phyloP scores from a whole-genome alignment of 140 eudicot genomes.

The Oenanthe javanica region DNA sequence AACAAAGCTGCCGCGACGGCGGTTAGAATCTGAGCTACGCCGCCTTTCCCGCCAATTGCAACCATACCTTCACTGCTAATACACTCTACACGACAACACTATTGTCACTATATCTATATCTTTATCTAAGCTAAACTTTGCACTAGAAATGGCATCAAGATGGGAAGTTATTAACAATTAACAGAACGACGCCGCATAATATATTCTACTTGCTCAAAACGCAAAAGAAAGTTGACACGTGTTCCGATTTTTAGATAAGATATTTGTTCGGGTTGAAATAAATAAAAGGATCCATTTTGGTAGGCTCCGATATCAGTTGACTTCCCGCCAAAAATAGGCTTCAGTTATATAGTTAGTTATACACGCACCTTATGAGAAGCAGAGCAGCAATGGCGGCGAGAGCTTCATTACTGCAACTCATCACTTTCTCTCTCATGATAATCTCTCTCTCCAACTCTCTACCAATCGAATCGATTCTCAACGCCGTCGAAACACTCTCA shows the following conservation, averaged over 20 bases:
- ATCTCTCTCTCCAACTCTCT: constrained; percentile 32
- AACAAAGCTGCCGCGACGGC: constrained; percentile 85
- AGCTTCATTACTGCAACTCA: constrained; percentile 1
- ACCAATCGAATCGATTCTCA: constrained; percentile 37
- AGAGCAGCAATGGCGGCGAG: constrained; percentile 27
- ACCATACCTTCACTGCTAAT: constrained; percentile 4
- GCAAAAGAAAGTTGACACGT: neutral
- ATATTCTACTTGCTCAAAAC: neutral
- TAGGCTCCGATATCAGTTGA: neutral
- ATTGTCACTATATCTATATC: neutral
- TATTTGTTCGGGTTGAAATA: neutral
- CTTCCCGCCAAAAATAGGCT: neutral
- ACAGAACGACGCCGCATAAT: neutral
- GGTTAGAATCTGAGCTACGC: constrained; percentile 67
- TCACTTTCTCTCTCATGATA: constrained; percentile 13
- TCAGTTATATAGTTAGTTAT: neutral
- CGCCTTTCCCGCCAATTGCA: constrained; percentile 55
- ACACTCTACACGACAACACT: neutral
- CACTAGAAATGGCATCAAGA: neutral
- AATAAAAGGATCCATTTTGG: neutral
- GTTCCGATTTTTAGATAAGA: neutral
- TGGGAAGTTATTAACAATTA: neutral
- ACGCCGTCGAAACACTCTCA: constrained; percentile 62
- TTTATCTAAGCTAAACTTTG: neutral
- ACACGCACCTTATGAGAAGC: neutral